A percentile compares a stretch with the other conserved stretches of the same genome.
phyloP scores from a whole-genome alignment of 495 filamentous ascomycete genomes.

The Aspergillus incahuasiensis region DNA sequence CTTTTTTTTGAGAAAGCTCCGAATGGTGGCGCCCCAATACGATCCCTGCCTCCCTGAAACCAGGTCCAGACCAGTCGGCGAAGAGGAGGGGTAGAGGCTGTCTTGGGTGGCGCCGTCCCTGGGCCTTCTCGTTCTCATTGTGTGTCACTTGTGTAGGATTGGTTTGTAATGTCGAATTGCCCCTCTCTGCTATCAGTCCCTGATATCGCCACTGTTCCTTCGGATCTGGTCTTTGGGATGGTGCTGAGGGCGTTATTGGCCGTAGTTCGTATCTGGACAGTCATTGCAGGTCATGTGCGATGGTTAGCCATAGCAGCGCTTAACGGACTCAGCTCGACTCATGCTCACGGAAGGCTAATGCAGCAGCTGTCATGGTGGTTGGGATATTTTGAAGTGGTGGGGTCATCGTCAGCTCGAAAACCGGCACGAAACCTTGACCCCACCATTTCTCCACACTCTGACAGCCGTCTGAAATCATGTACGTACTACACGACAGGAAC shows the following conservation, averaged over 20 bases:
- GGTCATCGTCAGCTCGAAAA: neutral
- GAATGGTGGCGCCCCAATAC: neutral
- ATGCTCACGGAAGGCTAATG: slow-evolving; percentile 1
- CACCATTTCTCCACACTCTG: slow-evolving; percentile 1
- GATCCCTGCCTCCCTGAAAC: slow-evolving; percentile 3
- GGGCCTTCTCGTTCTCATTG: neutral
- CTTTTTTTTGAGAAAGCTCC: neutral
- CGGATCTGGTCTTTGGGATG: neutral
- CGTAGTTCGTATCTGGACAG: neutral
- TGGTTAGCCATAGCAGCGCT: neutral
- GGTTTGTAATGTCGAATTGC: neutral
- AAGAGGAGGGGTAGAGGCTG: neutral
- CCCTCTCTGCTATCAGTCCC: neutral
- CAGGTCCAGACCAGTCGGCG: neutral
- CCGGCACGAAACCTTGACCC: neutral
- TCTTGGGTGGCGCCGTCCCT: neutral
- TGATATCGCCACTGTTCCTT: slow-evolving; percentile 4
- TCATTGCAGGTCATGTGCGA: neutral
- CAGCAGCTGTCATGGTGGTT: slow-evolving; percentile 3
- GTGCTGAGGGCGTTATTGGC: slow-evolving; percentile 5
- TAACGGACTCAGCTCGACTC: neutral
- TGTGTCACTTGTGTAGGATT: neutral
- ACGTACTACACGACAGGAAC: neutral
- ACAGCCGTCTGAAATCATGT: neutral
- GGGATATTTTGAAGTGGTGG: neutral